Base-by-base conservation (phyloP, 768 basidiomycete genomes). In the Lactarius psammicola region DNA sequence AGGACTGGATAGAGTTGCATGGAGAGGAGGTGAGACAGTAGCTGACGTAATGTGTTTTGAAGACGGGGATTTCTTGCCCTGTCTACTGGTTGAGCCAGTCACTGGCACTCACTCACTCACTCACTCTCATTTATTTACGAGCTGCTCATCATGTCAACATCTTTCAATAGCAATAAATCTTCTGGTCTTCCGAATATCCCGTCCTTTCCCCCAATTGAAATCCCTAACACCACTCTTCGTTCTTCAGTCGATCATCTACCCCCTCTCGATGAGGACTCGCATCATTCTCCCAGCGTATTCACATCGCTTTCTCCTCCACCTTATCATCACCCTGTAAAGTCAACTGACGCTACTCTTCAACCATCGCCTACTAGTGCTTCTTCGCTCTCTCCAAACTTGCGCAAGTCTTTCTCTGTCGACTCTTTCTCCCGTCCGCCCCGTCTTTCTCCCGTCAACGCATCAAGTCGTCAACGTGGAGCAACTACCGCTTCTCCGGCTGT, bases 351-450 rank as follows among this genome's bases (percentile, higher is more conserved):
- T 33, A 68, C 71, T 56, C 61, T 70, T 61, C 72, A 73, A 54
- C 64, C 71, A 26, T 65, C 70, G 7, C 60, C 55, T 38, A 55
- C 59, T 31, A 36, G 63, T 66, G 38, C 72, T 76, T 42, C 72
- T 76, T 61, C 73, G 76, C 62, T 66, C 71, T 53, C 75, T 78
- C 26, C 71, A 79, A 26, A 76, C 79, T 82, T 92, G 62, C 83
- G 88, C 71, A 91, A 91, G 78, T 88, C 89, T 33, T 76, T 88
- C 66, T 92, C 90, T 26, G 89, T 87, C 66, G 90, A 92, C 75
- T 92, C 90, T 11, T 87, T 92, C 74, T 81, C 84, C 57, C 78
- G 77, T 40, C 69, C 66, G 34, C 33, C 68, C 8, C 68, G 65
- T 78, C 79, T 72, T 75, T 76, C 69, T 78, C 77, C 69, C 78